Conservation (phyloP, 192 early-diverging fungal species). For the Umbelopsis vinacea region DNA sequence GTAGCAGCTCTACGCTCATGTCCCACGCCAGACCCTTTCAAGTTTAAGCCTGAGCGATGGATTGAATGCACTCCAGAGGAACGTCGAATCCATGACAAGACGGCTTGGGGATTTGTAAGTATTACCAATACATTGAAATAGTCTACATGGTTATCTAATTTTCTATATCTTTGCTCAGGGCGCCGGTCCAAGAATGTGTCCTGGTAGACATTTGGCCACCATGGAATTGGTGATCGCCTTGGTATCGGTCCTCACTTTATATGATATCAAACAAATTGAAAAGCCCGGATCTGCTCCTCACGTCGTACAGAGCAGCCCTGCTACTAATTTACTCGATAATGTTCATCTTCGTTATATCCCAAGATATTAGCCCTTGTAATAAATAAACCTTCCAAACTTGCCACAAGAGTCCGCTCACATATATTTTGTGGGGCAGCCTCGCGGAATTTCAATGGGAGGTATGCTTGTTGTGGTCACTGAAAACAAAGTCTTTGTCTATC, state of each 20-base stretch:
- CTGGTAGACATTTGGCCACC: constrained; percentile 8
- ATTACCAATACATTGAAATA: background rate
- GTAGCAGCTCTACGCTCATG: constrained; percentile 13
- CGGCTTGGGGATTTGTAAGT: constrained; percentile 11
- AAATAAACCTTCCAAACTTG: no score
- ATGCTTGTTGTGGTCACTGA: constrained; percentile 74
- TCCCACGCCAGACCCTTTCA: constrained; percentile 20
- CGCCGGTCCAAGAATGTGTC: constrained; percentile 16
- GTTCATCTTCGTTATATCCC: background rate
- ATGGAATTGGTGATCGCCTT: constrained; percentile 2
- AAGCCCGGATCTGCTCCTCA: background rate
- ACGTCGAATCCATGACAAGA: constrained; percentile 6
- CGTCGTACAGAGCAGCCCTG: background rate
- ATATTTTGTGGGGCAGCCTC: no score
- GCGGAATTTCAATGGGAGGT: no score
- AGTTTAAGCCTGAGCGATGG: constrained; percentile 26
- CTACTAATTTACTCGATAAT: background rate
- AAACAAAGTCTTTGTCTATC: constrained; percentile 84
- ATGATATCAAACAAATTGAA: background rate
- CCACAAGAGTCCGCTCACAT: no score
- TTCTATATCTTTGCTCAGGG: background rate
- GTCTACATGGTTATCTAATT: background rate
- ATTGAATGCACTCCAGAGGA: constrained; percentile 9
- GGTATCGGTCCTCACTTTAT: background rate
- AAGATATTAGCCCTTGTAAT: background rate